These are phyloP conservation scores for Lasiodiplodia gonubiensis DNA, from an alignment of 2,329 filamentous ascomycete genomes.

Conservation along the genomic window DNA sequence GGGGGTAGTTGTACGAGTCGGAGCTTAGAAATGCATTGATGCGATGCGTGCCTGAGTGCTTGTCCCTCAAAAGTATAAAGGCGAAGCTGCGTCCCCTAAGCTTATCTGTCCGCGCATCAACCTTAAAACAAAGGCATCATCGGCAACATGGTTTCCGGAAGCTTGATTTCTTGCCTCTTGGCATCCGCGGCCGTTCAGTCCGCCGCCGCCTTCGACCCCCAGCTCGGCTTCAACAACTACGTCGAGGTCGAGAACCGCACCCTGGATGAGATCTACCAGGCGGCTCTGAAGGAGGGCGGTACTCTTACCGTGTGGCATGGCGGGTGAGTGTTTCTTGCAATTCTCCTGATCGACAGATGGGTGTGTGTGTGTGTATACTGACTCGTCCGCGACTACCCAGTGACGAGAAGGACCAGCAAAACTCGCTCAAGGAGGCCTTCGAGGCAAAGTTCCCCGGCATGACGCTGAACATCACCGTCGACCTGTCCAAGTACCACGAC, in stretches of 20 bases:
- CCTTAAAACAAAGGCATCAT: neutral
- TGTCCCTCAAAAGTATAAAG: neutral
- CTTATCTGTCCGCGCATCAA: neutral
- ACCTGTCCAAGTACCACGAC: conserved; percentile 63
- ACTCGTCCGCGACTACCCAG: neutral
- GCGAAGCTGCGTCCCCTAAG: neutral
- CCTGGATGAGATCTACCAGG: conserved; percentile 58
- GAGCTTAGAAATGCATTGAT: neutral
- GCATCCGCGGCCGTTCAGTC: conserved; percentile 6
- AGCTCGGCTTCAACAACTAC: conserved; percentile 21
- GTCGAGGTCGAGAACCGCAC: conserved; percentile 51
- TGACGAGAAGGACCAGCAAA: conserved; percentile 52
- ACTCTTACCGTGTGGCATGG: conserved; percentile 57
- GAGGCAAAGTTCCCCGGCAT: conserved; percentile 57
- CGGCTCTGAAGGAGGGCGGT: conserved; percentile 54
- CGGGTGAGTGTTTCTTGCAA: conserved; percentile 42
- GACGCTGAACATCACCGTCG: conserved; percentile 60
- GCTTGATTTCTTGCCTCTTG: conserved; percentile 10
- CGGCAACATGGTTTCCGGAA: conserved; percentile 11
- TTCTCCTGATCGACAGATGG: neutral
- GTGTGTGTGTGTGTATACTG: neutral
- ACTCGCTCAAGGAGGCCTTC: conserved; percentile 51
- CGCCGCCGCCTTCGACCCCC: conserved; percentile 10
- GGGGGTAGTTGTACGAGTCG: neutral
- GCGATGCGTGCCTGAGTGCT: neutral